phyloP scores from a whole-genome alignment of 1,284 basidiomycete genomes.

The Fomitopsis betulina region DNA sequence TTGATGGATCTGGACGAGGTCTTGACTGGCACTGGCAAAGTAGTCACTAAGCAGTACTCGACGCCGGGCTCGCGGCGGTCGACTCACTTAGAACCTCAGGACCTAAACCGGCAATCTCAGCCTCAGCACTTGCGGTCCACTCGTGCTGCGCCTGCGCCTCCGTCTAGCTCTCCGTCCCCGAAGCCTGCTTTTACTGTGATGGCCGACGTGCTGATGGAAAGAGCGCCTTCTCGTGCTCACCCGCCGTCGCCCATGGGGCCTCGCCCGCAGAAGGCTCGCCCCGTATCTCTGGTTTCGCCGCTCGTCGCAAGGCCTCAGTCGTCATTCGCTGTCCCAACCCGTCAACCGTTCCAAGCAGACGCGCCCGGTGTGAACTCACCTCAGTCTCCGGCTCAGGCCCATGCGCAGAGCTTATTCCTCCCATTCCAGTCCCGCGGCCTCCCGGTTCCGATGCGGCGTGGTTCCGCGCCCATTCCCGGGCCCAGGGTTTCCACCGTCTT shows the following conservation, averaged over 20 bases:
- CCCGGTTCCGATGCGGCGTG: conserved; percentile 13
- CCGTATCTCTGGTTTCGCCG: conserved; percentile 25
- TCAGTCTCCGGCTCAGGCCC: conserved; percentile 6
- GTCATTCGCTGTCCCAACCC: not conserved
- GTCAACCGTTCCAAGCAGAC: not conserved
- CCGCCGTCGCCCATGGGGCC: conserved; percentile 48
- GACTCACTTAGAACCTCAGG: conserved; percentile 2
- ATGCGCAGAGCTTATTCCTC: conserved; percentile 4
- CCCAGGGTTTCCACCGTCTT: not conserved
- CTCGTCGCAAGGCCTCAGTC: conserved; percentile 7
- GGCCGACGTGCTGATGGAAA: conserved; percentile 14
- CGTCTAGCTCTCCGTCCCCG: conserved; percentile 31
- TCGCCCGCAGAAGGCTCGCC: conserved; percentile 32
- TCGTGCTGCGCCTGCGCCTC: conserved; percentile 20
- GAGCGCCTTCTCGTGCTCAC: conserved; percentile 32
- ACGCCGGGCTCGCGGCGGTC: conserved; percentile 30
- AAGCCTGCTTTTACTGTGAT: conserved; percentile 20
- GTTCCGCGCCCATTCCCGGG: conserved; percentile 6
- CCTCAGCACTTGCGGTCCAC: conserved; percentile 14
- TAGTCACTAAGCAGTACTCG: conserved; percentile 42
- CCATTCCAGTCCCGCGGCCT: not conserved
- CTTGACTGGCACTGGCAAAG: conserved; percentile 29
- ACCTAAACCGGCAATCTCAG: conserved; percentile 12
- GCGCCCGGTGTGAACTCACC: not conserved
- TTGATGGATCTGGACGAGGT: conserved; percentile 37